Base-by-base conservation (phyloP, 2,329 filamentous ascomycete species). In the Xylariomycetidae sp. region DNA sequence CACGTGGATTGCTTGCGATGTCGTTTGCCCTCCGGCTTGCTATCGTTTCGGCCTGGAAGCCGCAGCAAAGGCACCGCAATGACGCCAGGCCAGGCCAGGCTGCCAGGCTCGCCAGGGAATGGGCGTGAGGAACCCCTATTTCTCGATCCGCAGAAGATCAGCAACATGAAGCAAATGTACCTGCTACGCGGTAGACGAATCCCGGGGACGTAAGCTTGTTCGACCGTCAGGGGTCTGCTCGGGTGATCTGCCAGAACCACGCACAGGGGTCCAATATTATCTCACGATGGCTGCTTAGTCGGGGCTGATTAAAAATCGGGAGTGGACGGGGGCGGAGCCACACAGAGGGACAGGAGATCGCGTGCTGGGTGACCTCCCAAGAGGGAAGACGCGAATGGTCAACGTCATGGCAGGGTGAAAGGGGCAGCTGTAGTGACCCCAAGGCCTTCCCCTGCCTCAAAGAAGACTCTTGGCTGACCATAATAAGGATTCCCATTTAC, bases 241-340 rank as follows among this genome's bases (percentile, higher is more conserved):
- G 40, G 37, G 25, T 40, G 44, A 47, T 47, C 40, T 45, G 42
- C 38, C 26, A 29, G 29, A 35, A 35, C 29, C 34, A 33, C 37
- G 37, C 18, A 16, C 6, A 16, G n/a, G 26, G 14, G 18, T 7
- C 7, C 24, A 25, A 25, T 15, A 6, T 31, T 14, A 24, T 20
- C 31, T 36, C 10, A 19, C 18, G 25, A 34, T 19, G 32, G 25
- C 20, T 38, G 39, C 36, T 39, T 35, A 38, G 33, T 40, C 34
- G 35, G 24, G 13, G 29, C 40, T 40, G 37, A 40, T 34, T 30
- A 39, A 40, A 26, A 28, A 30, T 23, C n/a, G 24, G 29, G 28
- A 31, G 29, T 19, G 29, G 31, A 30, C 36, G 12, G 13, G 13
- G 13, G 30, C n/a, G 30, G 7, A 10, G n/a, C 15, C 10, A 19